These are phyloP conservation scores for Tremella fuciformis DNA, from an alignment of 768 basidiomycete genomes.

Conservation along the genomic window DNA sequence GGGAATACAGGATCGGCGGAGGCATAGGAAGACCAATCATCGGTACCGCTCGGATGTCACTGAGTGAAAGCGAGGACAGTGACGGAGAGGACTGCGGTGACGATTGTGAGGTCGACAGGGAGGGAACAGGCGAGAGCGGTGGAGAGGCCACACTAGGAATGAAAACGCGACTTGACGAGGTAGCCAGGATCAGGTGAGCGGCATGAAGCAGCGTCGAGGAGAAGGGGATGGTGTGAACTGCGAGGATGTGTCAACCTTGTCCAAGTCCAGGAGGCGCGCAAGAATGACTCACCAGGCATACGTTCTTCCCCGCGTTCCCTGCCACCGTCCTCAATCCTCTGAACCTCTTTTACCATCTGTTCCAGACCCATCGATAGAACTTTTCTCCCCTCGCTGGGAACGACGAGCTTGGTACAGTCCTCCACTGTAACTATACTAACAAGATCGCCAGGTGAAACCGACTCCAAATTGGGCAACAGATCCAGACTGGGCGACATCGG, in stretches of 20 bases:
- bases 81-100: slow-evolving; percentile 6
- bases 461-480: slow-evolving; percentile 11
- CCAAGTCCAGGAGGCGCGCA: neutral
- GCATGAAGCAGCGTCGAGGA: slow-evolving; percentile 32
- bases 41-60: neutral
- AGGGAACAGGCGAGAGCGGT: slow-evolving; percentile 12
- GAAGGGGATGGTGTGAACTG: slow-evolving; percentile 36
- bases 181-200: slow-evolving; percentile 39
- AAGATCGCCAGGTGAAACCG: slow-evolving; percentile 15
- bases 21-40: slow-evolving; percentile 15
- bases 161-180: slow-evolving; percentile 36
- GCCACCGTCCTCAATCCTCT: slow-evolving; percentile 25
- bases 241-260: neutral
- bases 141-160: slow-evolving; percentile 17
- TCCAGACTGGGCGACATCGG: slow-evolving; percentile 14
- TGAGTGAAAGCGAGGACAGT: slow-evolving; percentile 13
- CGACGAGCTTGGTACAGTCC: slow-evolving; percentile 33
- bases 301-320: slow-evolving; percentile 34
- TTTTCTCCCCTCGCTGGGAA: slow-evolving; percentile 35
- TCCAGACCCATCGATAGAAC: slow-evolving; percentile 34
- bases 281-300: slow-evolving; percentile 28
- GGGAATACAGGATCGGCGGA: slow-evolving; percentile 26
- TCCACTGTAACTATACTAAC: slow-evolving; percentile 26
- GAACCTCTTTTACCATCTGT: slow-evolving; percentile 26
- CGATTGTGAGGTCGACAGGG: slow-evolving; percentile 6